Conservation (phyloP, 1,284 basidiomycete genomes). For the Athelia sp. region DNA sequence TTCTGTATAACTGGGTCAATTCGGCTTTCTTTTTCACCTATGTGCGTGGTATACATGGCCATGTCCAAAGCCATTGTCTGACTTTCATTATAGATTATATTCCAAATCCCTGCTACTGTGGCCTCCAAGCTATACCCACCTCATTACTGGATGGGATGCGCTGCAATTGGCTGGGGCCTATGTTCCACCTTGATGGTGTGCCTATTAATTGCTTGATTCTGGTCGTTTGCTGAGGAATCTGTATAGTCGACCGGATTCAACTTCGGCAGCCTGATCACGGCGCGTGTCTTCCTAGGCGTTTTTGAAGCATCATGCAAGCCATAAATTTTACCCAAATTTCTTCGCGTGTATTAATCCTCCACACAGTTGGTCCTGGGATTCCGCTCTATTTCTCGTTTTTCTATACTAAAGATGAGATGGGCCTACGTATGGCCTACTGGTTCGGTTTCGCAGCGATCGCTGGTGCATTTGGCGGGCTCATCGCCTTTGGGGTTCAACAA, state of each 20-base stretch:
- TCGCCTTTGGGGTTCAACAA: constrained; percentile 69
- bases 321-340: too few relatives aligned
- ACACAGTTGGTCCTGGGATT: constrained; percentile 70
- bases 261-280: constrained; percentile 55
- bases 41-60: constrained; percentile 32
- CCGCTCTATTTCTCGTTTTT: constrained; percentile 75
- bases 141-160: constrained; percentile 57
- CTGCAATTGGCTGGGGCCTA: constrained; percentile 66
- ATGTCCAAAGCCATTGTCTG: background rate
- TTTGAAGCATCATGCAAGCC: constrained; percentile 64
- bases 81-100: constrained; percentile 46
- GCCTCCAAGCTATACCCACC: constrained; percentile 65
- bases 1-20: constrained; percentile 68
- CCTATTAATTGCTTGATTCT: constrained; percentile 44
- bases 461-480: constrained; percentile 70
- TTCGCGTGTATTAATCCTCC: too few relatives aligned
- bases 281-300: constrained; percentile 57
- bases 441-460: constrained; percentile 77
- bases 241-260: constrained; percentile 63
- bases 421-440: constrained; percentile 70
- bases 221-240: constrained; percentile 52
- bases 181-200: constrained; percentile 66
- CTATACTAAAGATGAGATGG: constrained; percentile 71
- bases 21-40: constrained; percentile 76
- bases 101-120: constrained; percentile 65